Evolutionary conservation across 1,284 basidiomycete genomes (phyloP), one percentile per base, ranked within the genome.

Genomic region (Kalmanozyma brasiliensis): DNA sequence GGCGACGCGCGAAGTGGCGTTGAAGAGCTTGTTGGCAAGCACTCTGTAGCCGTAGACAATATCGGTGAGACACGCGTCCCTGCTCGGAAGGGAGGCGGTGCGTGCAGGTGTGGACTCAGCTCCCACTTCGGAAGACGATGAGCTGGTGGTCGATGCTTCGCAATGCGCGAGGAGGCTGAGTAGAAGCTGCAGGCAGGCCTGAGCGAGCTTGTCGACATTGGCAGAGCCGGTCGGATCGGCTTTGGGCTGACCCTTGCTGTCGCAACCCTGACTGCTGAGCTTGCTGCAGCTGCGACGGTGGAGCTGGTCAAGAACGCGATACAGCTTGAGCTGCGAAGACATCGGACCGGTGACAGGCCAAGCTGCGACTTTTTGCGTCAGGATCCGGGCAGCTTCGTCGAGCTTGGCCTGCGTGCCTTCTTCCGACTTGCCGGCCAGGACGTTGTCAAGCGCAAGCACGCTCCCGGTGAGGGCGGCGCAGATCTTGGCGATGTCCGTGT

Each of bases 241-340:
- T 41, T 57, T 65, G 26, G 58, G 58, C 34, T 60, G 61, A 10
- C 67, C 61, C 30, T 53, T 63, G 49, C 62, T 65, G 49, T 64
- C 49, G 42, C 52, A 47, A 30, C 67, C 58, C 33, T 61, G 67
- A 37, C 19, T 43, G 34, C 57, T 41, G 13, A 66, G 32, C 47
- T 66, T 65, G 44, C 46, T 42, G 22, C 67, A 59, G 37, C 56
- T 49, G 34, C 71, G 61, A 22, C 71, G 71, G 36, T 59, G 52
- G 6, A 73, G 41, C 43, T 64, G 71, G 19, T 66, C 71, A 6
- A 73, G 13, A 14, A 70, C 67, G 16, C 71, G 66, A 29, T 66
- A 57, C 2, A 65, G 49, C 53, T 73, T 73, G 55, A 59, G 36
- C 48, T 66, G 61, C 19, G 58, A 55, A 13, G 56, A 32, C 40